A percentile compares a stretch with the other conserved stretches of the same genome.
Conservation (phyloP, 73 alveolate species). For the Stentor coeruleus region DNA sequence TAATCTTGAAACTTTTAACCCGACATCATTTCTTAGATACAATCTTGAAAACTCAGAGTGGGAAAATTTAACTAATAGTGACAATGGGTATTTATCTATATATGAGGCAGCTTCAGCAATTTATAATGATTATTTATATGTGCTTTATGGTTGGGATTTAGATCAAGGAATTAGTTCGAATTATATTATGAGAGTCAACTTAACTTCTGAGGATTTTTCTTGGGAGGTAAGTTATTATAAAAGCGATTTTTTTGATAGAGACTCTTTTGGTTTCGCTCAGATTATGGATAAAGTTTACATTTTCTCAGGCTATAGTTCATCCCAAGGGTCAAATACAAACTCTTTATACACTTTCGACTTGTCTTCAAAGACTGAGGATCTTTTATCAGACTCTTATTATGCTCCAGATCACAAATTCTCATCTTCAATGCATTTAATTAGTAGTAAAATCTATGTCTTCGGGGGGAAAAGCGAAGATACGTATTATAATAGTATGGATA, state of each 20-base stretch:
- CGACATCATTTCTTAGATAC: not conserved
- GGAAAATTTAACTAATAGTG: not conserved
- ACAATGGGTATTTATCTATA: not conserved
- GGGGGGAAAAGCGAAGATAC: not conserved
- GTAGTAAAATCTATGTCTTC: not conserved
- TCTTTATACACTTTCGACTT: not conserved
- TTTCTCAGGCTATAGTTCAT: not conserved
- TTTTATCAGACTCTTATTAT: not conserved
- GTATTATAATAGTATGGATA: not conserved
- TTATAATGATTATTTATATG: not conserved
- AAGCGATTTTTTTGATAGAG: not conserved
- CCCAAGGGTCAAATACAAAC: not conserved
- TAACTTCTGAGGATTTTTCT: not conserved
- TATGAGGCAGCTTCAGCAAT: not conserved
- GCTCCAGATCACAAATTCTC: not conserved
- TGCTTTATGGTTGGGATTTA: not conserved
- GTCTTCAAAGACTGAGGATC: not conserved
- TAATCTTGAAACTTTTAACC: too few species aligned
- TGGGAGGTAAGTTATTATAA: not conserved
- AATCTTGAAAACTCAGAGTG: not conserved
- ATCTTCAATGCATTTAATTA: not conserved
- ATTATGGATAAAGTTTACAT: not conserved
- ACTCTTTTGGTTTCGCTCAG: not conserved
- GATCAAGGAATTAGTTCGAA: not conserved
- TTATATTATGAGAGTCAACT: not conserved